phyloP scores from a whole-genome alignment of 75 land plant genomes.

The Pinus albicaulis region DNA sequence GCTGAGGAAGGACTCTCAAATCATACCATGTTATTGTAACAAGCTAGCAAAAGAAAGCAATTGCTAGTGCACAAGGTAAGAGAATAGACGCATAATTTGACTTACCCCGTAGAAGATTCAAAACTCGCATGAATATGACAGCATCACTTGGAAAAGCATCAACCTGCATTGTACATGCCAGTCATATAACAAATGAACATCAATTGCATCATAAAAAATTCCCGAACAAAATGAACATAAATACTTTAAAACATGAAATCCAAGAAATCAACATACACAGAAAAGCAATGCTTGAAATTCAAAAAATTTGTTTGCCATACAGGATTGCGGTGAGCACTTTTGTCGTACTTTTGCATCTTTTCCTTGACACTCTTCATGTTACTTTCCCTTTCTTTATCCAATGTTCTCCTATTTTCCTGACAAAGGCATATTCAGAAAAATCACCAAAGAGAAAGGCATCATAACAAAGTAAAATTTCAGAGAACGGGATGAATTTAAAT shows the following conservation, averaged over 20 bases:
- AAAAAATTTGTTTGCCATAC: constrained; percentile 42
- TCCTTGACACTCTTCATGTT: constrained; percentile 68
- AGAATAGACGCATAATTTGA: constrained; percentile 1
- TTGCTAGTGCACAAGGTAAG: not conserved
- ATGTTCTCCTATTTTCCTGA: constrained; percentile 61
- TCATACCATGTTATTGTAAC: not conserved
- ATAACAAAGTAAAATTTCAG: constrained; percentile 6
- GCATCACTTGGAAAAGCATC: constrained; percentile 97
- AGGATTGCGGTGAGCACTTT: constrained; percentile 73
- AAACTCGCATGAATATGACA: constrained; percentile 79
- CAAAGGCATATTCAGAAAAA: not conserved
- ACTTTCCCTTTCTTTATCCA: constrained; percentile 55
- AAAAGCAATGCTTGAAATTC: not conserved
- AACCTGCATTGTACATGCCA: constrained; percentile 39
- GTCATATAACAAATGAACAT: not conserved
- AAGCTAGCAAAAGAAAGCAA: not conserved
- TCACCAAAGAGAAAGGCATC: constrained; percentile 8
- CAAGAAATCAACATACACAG: not conserved
- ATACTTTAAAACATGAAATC: not conserved
- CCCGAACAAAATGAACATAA: too few relatives aligned
- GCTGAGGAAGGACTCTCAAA: not conserved
- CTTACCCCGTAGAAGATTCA: constrained; percentile 91
- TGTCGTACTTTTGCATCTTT: constrained; percentile 60
- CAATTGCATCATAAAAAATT: not conserved
- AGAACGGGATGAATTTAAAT: not conserved